Conservation (phyloP, 352 stramenopile species). For the Globisporangium iwayamae region DNA sequence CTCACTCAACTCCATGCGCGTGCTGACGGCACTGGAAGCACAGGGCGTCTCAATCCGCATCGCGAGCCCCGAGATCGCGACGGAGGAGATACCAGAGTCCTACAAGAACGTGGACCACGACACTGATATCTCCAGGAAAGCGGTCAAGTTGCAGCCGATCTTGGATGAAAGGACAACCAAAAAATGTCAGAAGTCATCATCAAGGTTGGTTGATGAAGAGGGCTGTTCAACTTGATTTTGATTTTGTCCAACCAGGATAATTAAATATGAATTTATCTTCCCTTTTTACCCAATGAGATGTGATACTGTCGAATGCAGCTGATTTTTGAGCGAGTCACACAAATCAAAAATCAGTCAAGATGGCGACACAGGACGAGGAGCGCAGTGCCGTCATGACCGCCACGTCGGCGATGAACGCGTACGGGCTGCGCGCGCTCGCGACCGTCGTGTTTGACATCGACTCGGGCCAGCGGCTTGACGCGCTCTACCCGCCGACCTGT, state of each 20-base stretch:
- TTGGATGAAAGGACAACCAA: background rate
- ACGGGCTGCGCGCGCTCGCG: constrained; percentile 56
- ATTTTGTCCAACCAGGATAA: background rate
- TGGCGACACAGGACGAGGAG: constrained; percentile 5
- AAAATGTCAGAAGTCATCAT: background rate
- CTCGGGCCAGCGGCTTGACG: constrained; percentile 66
- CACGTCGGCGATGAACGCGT: constrained; percentile 12
- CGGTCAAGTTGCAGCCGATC: background rate
- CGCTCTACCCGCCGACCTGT: constrained; percentile 45
- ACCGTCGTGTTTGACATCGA: constrained; percentile 85
- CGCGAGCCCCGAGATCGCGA: background rate
- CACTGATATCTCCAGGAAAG: background rate
- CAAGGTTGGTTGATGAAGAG: background rate
- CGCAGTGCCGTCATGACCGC: background rate
- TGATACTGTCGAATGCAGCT: background rate
- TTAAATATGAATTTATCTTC: background rate
- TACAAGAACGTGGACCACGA: constrained; percentile 2
- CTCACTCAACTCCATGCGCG: background rate
- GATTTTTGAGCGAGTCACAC: background rate
- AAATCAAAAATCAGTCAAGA: background rate
- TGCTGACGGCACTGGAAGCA: background rate
- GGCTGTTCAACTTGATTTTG: background rate
- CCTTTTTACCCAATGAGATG: background rate
- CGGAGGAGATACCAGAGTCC: background rate
- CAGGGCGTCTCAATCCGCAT: background rate